These are phyloP conservation scores for Carex scoparia DNA, from an alignment of 176 grass and related monocot species.

Conservation along the genomic window DNA sequence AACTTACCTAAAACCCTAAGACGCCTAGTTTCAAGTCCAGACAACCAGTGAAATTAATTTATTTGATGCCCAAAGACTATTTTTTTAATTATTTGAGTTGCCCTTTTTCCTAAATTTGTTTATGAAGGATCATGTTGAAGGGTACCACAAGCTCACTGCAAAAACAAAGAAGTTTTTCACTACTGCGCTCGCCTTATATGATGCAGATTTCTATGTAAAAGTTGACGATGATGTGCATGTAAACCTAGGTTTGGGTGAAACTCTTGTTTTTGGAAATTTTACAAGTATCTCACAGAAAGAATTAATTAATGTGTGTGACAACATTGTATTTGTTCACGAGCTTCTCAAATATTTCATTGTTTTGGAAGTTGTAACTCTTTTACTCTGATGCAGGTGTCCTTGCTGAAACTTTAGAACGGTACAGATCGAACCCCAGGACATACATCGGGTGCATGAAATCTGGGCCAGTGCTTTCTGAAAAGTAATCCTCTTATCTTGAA, in stretches of 20 bases:
- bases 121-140: slow-evolving; percentile 62
- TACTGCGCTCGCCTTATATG: slow-evolving; percentile 55
- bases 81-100: neutral
- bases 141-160: slow-evolving; percentile 76
- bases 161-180: slow-evolving; percentile 65
- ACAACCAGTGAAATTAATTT: neutral
- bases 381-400: slow-evolving; percentile 44
- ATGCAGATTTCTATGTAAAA: slow-evolving; percentile 83
- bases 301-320: neutral
- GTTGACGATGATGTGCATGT: slow-evolving; percentile 81
- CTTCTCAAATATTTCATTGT: neutral
- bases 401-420: slow-evolving; percentile 27
- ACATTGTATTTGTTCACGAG: neutral
- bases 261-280: neutral
- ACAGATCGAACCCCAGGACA: slow-evolving; percentile 45
- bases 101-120: neutral
- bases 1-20: neutral
- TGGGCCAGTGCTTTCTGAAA: slow-evolving; percentile 64
- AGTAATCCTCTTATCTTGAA: slow-evolving; percentile 37
- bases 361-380: neutral
- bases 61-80: neutral
- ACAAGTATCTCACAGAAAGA: neutral
- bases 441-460: slow-evolving; percentile 92
- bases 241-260: slow-evolving; percentile 38
- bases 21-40: neutral